Base-by-base conservation (phyloP, 2,329 filamentous ascomycete genomes). In the Aspergillus pseudoviridinutans region DNA sequence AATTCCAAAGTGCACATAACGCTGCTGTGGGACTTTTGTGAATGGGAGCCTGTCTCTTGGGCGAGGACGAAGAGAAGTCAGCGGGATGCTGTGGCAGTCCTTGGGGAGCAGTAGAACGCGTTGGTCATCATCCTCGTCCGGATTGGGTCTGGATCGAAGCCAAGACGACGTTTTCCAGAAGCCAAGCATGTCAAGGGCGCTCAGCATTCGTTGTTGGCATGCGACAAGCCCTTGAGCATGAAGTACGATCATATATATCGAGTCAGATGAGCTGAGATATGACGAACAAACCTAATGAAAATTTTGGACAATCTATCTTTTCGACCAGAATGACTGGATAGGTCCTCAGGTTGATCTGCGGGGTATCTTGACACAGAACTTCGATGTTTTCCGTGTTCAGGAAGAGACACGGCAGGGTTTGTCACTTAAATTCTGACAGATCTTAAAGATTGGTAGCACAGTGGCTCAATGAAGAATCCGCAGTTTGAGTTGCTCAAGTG, bases 101-200 rank as follows among this genome's bases (percentile, higher is more conserved):
- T 54, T 51, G 12, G 50, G 38, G 2, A 58, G 51, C 20, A 58
- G 27, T 20, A 50, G 55, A 54, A 46, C 47, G 12, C 38, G 58
- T 49, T 56, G 55, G 14, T 56, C 58, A 20, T 58, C 56, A 35
- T 46, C 51, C n/a, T 55, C 22, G 47, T 17, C 32, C 32, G 32
- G 32, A 38, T 28, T 44, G 32, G 25, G 14, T 46, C 50, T 53
- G 46, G 55, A 35, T 53, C 32, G 49, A 35, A 51, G 46, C 58
- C 55, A 58, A 32, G 53, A n/a, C 10, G 10, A 47, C 9, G 38
- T 12, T 49, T 54, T 58, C 58, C 58, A 58, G 46, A 60, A 57
- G 38, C 29, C 44, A 46, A 38, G 38, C 55, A 58, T 58, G 28
- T 35, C 47, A 4, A 27, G 5, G 7, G 20, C 14, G 32, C 32